Conservation (phyloP, 768 basidiomycete species). For the Lentinula guzmanii region DNA sequence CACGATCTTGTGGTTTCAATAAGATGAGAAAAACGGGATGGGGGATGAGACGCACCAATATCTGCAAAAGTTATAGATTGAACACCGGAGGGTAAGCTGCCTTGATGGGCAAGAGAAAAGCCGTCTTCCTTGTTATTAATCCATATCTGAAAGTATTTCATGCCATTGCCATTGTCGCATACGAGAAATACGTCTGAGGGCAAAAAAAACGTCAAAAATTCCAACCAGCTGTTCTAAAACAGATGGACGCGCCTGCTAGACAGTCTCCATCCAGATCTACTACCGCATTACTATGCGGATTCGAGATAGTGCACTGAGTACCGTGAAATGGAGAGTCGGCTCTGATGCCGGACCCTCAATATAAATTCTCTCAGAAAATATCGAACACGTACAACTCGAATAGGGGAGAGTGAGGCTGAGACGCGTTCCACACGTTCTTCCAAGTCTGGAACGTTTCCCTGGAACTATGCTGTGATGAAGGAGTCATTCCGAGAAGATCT, state of each 20-base stretch:
- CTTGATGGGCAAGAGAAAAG: conserved; percentile 63
- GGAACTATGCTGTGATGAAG: conserved; percentile 27
- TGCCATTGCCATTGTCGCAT: conserved; percentile 61
- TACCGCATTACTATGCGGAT: conserved; percentile 92
- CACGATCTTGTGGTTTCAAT: conserved; percentile 56
- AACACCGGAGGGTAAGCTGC: conserved; percentile 65
- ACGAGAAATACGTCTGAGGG: conserved; percentile 79
- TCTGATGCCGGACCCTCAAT: conserved; percentile 25
- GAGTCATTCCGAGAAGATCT: conserved; percentile 71
- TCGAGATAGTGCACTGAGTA: conserved; percentile 67
- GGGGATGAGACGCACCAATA: conserved; percentile 49
- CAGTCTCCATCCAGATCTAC: conserved; percentile 96
- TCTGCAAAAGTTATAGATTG: conserved; percentile 88
- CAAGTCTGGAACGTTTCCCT: conserved; percentile 54
- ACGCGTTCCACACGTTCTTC: conserved; percentile 74
- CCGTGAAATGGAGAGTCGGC: conserved; percentile 55
- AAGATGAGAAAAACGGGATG: background rate
- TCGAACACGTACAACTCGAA: conserved; percentile 58
- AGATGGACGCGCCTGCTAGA: conserved; percentile 60
- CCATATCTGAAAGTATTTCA: conserved; percentile 85
- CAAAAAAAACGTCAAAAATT: background rate
- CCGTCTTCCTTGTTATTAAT: conserved; percentile 75
- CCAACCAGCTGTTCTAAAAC: background rate
- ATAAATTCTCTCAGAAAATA: background rate
- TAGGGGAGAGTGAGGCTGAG: conserved; percentile 41